These are phyloP conservation scores for Dendryphion nanum DNA, from an alignment of 2,329 filamentous ascomycete genomes.

Conservation along the genomic window DNA sequence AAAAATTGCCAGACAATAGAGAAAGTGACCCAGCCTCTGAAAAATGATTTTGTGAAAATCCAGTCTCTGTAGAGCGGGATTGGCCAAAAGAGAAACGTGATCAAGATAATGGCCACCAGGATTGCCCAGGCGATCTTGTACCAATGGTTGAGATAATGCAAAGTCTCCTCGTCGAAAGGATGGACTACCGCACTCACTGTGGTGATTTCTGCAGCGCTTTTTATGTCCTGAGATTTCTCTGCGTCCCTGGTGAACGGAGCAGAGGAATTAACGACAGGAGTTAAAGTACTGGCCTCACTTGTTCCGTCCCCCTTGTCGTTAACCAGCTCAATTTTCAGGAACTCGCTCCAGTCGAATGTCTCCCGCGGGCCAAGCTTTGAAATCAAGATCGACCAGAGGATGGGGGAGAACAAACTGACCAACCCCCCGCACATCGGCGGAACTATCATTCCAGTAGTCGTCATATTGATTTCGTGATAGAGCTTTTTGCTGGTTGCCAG, in stretches of 20 bases:
- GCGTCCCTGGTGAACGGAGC: too few relatives aligned
- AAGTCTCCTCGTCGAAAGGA: not conserved
- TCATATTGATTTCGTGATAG: constrained; percentile 19
- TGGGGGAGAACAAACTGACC: constrained; percentile 4
- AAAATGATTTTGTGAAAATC: constrained; percentile 49
- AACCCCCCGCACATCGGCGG: not conserved
- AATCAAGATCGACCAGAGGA: constrained; percentile 3
- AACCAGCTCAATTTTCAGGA: constrained; percentile 6
- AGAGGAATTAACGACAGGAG: not conserved
- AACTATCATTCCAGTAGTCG: constrained; percentile 5
- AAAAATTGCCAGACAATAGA: constrained; percentile 51
- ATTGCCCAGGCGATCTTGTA: constrained; percentile 1
- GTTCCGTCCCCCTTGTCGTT: too few relatives aligned
- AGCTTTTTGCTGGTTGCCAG: constrained; percentile 14
- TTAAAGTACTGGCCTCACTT: not conserved
- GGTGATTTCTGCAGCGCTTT: not conserved
- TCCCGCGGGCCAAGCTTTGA: constrained; percentile 2
- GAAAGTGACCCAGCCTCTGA: constrained; percentile 46
- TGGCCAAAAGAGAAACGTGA: constrained; percentile 51
- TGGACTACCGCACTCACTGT: not conserved
- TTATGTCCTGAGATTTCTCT: not conserved
- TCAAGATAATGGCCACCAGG: constrained; percentile 44
- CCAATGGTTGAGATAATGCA: not conserved
- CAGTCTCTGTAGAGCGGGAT: constrained; percentile 52
- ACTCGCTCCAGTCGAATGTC: constrained; percentile 5